Conservation (phyloP, 192 early-diverging fungal species). For the Coemansia umbellata region DNA sequence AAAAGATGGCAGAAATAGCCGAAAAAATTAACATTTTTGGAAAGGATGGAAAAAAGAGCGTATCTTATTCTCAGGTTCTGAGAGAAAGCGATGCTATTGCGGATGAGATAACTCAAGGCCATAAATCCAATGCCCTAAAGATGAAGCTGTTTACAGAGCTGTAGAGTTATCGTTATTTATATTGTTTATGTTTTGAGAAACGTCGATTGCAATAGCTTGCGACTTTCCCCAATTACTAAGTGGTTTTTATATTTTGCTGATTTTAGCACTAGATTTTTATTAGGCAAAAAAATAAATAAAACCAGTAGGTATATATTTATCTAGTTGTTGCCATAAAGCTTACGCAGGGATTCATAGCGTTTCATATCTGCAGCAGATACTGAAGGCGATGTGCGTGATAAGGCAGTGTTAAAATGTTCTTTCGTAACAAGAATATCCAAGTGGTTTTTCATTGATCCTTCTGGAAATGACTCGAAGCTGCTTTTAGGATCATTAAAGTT, state of each 20-base stretch:
- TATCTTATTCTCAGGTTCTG: constrained; percentile 25
- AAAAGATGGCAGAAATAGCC: constrained; percentile 39
- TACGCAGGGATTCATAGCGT: constrained; percentile 45
- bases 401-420: constrained; percentile 77
- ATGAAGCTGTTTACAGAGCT: constrained; percentile 29
- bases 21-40: constrained; percentile 30
- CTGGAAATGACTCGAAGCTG: neutral
- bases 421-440: constrained; percentile 19
- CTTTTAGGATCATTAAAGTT: constrained; percentile 17
- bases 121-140: constrained; percentile 38
- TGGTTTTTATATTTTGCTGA: neutral
- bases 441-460: neutral
- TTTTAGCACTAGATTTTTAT: neutral
- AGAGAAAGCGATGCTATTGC: constrained; percentile 42
- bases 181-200: too few species aligned
- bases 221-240: too few species aligned
- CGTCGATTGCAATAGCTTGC: too few species aligned
- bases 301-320: too few species aligned
- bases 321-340: constrained; percentile 24
- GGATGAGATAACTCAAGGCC: constrained; percentile 39
- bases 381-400: constrained; percentile 73
- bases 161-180: too few species aligned
- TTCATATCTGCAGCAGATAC: constrained; percentile 61
- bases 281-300: constrained; percentile 2
- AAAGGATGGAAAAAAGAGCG: constrained; percentile 23